phyloP scores from a whole-genome alignment of 2,329 filamentous ascomycete species.

The Aspergillus persii region DNA sequence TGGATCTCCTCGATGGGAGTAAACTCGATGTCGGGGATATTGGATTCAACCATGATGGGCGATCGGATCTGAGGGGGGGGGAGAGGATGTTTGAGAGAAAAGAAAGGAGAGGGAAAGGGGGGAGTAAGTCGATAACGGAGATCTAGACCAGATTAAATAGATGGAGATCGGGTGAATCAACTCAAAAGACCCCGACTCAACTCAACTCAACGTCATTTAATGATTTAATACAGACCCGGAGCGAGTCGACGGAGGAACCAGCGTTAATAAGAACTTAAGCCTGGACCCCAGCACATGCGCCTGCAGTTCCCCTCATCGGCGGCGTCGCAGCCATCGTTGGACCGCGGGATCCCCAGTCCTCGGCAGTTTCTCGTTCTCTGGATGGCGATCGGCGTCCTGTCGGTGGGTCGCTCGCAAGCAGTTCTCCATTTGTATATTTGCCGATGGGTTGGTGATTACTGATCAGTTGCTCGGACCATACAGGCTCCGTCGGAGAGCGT shows the following conservation, averaged over 20 bases:
- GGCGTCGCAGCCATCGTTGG: neutral
- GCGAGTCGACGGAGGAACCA: too few species aligned
- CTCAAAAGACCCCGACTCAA: too few species aligned
- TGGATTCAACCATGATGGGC: slow-evolving; percentile 31
- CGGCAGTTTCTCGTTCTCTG: neutral
- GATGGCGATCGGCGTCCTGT: neutral
- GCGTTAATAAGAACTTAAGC: too few species aligned
- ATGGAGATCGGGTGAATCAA: too few species aligned
- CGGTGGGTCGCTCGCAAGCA: slow-evolving; percentile 3
- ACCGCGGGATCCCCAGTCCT: neutral
- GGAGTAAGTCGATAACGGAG: too few species aligned
- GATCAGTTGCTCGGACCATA: neutral
- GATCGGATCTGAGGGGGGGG: neutral
- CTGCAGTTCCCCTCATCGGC: neutral
- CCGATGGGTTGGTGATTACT: neutral
- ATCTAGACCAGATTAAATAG: too few species aligned
- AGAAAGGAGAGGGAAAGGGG: too few species aligned
- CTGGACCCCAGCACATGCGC: neutral
- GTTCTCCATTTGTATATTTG: slow-evolving; percentile 4
- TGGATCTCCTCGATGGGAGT: slow-evolving; percentile 68
- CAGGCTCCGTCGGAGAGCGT: too few species aligned
- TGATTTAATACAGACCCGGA: too few species aligned
- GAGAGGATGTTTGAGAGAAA: neutral
- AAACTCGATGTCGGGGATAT: slow-evolving; percentile 51
- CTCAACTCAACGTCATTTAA: too few species aligned